Percentiles rank a stretch among this genome's conserved stretches.
These are phyloP conservation scores for Zygosaccharomyces pseudorouxii DNA, from an alignment of 805 yeast genomes.

Conservation along the genomic window DNA sequence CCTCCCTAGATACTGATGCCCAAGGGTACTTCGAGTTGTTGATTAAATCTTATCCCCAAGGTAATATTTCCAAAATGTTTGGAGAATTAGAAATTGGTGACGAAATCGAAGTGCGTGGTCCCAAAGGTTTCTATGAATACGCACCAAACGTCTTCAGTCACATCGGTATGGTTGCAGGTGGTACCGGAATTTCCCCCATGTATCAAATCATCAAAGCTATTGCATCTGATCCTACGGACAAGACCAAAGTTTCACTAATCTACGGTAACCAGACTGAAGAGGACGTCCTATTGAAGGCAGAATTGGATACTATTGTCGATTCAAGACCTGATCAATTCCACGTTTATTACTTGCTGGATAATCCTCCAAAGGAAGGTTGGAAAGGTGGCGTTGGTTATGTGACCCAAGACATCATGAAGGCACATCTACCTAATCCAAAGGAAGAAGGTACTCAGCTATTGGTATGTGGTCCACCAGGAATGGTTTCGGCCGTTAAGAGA, in stretches of 20 bases:
- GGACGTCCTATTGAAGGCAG: constrained; percentile 76
- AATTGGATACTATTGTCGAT: constrained; percentile 62
- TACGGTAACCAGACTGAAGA: constrained; percentile 78
- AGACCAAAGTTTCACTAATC: constrained; percentile 65
- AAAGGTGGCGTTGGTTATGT: constrained; percentile 73
- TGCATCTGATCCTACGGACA: constrained; percentile 69
- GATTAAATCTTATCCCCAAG: constrained; percentile 80
- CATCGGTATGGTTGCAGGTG: constrained; percentile 92
- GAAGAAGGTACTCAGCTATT: constrained; percentile 56
- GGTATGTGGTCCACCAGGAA: constrained; percentile 92
- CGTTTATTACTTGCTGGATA: constrained; percentile 71
- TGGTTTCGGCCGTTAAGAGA: constrained; percentile 81
- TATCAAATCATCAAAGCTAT: constrained; percentile 84
- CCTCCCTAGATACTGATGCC: constrained; percentile 66
- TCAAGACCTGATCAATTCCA: constrained; percentile 56
- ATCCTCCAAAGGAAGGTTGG: constrained; percentile 63
- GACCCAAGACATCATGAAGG: constrained; percentile 65
- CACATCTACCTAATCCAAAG: constrained; percentile 57
- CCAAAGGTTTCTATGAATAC: constrained; percentile 84
- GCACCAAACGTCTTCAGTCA: constrained; percentile 68
- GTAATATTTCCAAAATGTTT: constrained; percentile 74
- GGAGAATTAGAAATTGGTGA: constrained; percentile 76
- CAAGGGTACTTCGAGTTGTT: constrained; percentile 80
- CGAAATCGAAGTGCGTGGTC: constrained; percentile 73
- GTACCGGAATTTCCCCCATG: constrained; percentile 96